Conservation (phyloP, 2,329 filamentous ascomycete genomes). For the Colletotrichum graminicola region DNA sequence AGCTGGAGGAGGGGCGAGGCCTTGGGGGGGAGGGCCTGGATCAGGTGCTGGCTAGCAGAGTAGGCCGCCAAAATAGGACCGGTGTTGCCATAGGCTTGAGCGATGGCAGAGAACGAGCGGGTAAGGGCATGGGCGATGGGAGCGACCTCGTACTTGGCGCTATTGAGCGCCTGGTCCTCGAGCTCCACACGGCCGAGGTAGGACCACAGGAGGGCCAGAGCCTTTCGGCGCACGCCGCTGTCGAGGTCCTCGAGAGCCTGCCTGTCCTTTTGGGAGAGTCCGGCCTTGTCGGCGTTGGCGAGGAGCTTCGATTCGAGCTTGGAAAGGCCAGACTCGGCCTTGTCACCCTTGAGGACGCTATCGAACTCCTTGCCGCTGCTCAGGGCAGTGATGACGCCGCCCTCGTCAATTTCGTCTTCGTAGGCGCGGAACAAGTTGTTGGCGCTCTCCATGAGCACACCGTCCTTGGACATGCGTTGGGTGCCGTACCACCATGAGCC, state of each 20-base stretch:
- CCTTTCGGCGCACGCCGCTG: constrained; percentile 83
- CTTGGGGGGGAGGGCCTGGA: constrained; percentile 88
- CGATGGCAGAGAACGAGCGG: constrained; percentile 87
- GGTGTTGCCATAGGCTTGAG: constrained; percentile 88
- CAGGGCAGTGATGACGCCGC: constrained; percentile 82
- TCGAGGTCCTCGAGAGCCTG: constrained; percentile 84
- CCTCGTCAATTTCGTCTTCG: constrained; percentile 84
- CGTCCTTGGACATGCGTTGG: constrained; percentile 92
- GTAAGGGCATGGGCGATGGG: constrained; percentile 88
- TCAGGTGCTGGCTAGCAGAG: constrained; percentile 84
- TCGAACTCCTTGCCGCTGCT: constrained; percentile 91
- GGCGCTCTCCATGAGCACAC: constrained; percentile 91
- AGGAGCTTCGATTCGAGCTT: constrained; percentile 86
- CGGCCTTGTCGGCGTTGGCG: constrained; percentile 64
- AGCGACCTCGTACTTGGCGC: constrained; percentile 89
- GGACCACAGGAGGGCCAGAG: constrained; percentile 91
- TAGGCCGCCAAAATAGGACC: constrained; percentile 86
- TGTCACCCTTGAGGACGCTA: constrained; percentile 79
- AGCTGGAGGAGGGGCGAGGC: constrained; percentile 92
- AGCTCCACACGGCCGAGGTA: constrained; percentile 92
- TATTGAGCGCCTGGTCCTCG: constrained; percentile 80
- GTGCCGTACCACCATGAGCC: constrained; percentile 99
- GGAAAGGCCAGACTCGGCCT: constrained; percentile 82
- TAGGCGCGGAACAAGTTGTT: constrained; percentile 96
- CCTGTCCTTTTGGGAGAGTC: constrained; percentile 80